Evolutionary conservation across 1,139 yeast species (phyloP).

Genomic region (Pichia sp.): DNA sequence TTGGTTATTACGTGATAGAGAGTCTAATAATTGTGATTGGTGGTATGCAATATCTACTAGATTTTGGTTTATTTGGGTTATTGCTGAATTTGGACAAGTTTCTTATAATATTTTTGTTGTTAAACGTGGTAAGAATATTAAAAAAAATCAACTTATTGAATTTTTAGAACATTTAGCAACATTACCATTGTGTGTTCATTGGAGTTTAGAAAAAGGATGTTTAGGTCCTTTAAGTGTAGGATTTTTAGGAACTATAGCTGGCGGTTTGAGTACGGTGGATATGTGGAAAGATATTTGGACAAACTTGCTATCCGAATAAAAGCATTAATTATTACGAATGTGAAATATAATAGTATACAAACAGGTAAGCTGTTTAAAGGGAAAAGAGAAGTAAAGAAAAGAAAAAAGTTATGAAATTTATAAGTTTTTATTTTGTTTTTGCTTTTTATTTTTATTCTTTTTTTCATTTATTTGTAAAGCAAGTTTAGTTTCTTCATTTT

Average conservation of each 20-base stretch:
- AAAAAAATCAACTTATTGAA: slow-evolving; percentile 12
- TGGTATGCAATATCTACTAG: slow-evolving; percentile 42
- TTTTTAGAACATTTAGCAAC: slow-evolving; percentile 35
- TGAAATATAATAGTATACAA: no score
- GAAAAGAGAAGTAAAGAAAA: no score
- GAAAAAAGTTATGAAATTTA: no score
- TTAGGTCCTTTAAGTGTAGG: slow-evolving; percentile 34
- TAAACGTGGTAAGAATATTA: slow-evolving; percentile 5
- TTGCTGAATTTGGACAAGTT: slow-evolving; percentile 35
- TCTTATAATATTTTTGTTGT: neutral
- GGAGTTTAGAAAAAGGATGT: slow-evolving; percentile 53
- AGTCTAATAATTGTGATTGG: slow-evolving; percentile 13
- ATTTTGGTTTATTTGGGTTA: slow-evolving; percentile 52
- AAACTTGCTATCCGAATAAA: no score
- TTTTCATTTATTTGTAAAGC: neutral
- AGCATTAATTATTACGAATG: no score
- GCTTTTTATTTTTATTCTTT: slow-evolving; percentile 4
- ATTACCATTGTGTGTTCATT: slow-evolving; percentile 51
- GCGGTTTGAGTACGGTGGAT: slow-evolving; percentile 23
- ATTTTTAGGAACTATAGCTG: slow-evolving; percentile 30
- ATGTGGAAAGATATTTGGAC: slow-evolving; percentile 20
- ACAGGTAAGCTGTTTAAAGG: no score
- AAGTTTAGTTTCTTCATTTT: no score
- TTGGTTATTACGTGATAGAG: slow-evolving; percentile 45
- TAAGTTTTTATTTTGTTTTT: no score